Evolutionary conservation across 208 protist genomes (phyloP).

Genomic region (Crithidia thermophila): DNA sequence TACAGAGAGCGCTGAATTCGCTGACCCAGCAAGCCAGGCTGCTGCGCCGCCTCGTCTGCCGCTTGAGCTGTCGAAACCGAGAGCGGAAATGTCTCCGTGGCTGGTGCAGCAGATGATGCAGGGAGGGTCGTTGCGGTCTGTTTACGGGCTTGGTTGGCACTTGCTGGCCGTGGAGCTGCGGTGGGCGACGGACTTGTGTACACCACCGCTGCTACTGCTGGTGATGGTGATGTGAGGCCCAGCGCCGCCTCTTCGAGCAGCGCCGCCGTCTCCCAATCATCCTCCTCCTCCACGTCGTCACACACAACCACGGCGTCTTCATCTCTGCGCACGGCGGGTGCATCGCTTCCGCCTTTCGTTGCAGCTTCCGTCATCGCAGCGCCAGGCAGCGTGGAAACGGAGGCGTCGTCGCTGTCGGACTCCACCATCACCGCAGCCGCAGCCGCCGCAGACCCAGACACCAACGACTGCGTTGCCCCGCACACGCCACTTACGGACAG

Average conservation of each 20-base stretch:
- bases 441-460: neutral
- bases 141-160: no score
- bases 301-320: neutral
- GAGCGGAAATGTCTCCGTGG: no score
- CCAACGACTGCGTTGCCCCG: neutral
- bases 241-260: constrained; percentile 27
- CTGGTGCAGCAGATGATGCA: no score
- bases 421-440: neutral
- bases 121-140: no score
- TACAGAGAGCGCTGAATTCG: no score
- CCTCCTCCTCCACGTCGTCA: neutral
- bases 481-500: neutral
- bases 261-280: constrained; percentile 30
- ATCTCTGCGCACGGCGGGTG: neutral
- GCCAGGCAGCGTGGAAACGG: neutral
- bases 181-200: neutral
- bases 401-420: neutral
- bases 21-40: no score
- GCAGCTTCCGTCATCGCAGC: neutral
- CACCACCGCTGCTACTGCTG: no score
- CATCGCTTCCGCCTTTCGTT: no score
- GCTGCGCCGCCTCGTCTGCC: no score
- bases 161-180: neutral
- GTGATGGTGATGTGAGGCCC: neutral
- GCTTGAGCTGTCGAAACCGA: no score